A percentile compares a stretch with the other conserved stretches of the same genome.
These are phyloP conservation scores for Letharia lupina DNA, from an alignment of 495 filamentous ascomycete genomes.

Conservation along the genomic window DNA sequence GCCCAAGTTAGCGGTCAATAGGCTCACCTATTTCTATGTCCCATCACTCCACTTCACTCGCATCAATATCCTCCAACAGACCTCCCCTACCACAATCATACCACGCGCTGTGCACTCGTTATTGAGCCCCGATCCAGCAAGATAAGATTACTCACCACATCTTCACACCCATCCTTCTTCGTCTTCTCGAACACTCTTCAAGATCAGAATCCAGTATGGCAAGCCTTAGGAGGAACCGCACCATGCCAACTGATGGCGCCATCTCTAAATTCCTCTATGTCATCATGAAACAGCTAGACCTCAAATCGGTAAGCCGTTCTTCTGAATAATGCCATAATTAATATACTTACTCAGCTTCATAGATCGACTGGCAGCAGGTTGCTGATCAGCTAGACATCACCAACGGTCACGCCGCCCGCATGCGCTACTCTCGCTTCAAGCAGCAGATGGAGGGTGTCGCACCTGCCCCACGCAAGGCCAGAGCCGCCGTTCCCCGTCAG, in stretches of 20 bases:
- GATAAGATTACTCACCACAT: neutral
- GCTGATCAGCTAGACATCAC: slow-evolving; percentile 55
- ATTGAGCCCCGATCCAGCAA: neutral
- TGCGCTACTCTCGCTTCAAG: slow-evolving; percentile 67
- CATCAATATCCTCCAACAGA: neutral
- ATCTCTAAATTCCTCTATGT: slow-evolving; percentile 59
- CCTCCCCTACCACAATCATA: neutral
- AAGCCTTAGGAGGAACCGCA: slow-evolving; percentile 34
- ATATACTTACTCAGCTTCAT: neutral
- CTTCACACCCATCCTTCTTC: neutral
- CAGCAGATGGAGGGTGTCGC: slow-evolving; percentile 48
- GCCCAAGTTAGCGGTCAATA: neutral
- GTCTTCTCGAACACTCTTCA: neutral
- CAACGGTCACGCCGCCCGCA: slow-evolving; percentile 73
- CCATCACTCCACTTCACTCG: slow-evolving; percentile 9
- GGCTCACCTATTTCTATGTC: slow-evolving; percentile 6
- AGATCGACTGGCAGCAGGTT: slow-evolving; percentile 71
- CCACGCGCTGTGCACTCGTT: neutral
- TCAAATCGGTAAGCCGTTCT: slow-evolving; percentile 45
- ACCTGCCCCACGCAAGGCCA: slow-evolving; percentile 25
- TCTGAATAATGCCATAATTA: too few species aligned
- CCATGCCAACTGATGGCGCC: slow-evolving; percentile 41
- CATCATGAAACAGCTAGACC: slow-evolving; percentile 65
- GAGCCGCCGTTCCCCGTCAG: slow-evolving; percentile 11
- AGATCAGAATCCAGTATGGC: slow-evolving; percentile 20